Percentiles rank a stretch among this genome's conserved stretches.
Conservation (phyloP, 2,329 filamentous ascomycete species). For the Helicocarpus griseus region DNA sequence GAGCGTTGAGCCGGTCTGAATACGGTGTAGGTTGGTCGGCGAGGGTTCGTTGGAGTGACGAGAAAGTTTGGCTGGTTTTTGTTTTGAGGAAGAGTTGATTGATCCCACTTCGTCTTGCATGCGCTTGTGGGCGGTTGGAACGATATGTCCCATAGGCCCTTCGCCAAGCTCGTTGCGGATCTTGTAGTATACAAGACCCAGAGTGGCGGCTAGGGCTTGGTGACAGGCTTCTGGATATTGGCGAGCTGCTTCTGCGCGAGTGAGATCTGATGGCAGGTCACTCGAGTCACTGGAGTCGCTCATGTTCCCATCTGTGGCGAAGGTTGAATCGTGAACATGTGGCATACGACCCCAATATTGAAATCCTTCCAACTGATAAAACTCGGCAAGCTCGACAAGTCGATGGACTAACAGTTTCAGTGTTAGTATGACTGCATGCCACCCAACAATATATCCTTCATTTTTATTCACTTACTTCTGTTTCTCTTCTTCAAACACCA, state of each 20-base stretch:
- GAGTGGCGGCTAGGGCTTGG: conserved; percentile 29
- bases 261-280: conserved; percentile 25
- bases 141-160: conserved; percentile 19
- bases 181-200: conserved; percentile 33
- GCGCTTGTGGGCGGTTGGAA: conserved; percentile 23
- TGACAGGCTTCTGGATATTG: conserved; percentile 30
- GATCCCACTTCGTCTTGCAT: conserved; percentile 27
- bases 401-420: conserved; percentile 24
- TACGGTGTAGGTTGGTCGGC: conserved; percentile 12
- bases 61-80: conserved; percentile 27
- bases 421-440: background rate
- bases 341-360: conserved; percentile 31
- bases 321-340: conserved; percentile 17
- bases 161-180: conserved; percentile 33
- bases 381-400: conserved; percentile 29
- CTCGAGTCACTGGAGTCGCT: conserved; percentile 32
- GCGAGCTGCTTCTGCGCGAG: conserved; percentile 26
- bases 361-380: conserved; percentile 31
- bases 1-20: conserved; percentile 21
- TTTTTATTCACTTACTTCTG: conserved; percentile 22
- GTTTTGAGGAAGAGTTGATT: conserved; percentile 21
- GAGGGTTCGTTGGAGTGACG: conserved; percentile 22
- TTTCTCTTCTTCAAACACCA: conserved; percentile 34
- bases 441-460: background rate
- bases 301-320: conserved; percentile 18